Base-by-base conservation (phyloP, 2,329 filamentous ascomycete genomes). In the Pestalotiopsis fici region DNA sequence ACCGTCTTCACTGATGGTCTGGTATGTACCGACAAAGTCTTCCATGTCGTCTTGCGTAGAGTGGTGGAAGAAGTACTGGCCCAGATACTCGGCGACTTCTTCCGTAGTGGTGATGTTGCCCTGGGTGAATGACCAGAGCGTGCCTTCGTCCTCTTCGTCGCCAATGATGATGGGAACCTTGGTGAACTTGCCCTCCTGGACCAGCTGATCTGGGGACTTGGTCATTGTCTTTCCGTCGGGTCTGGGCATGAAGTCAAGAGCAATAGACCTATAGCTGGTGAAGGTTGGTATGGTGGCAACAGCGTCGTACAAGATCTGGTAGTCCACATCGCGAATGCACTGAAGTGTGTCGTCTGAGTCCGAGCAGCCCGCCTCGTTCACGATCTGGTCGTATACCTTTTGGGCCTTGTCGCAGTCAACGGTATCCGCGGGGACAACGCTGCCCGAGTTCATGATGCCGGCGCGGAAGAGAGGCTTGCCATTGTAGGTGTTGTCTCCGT, bases 131-230 rank as follows among this genome's bases (percentile, higher is more conserved):
- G 89, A 83, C 75, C 95, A 93, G 2, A 95, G 77, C 0, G 92
- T 93, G 23, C 92, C 92, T 78, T 95, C 92, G 74, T 95, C 93
- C 81, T 95, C 92, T 77, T 94, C 91, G 74, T 93, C 87, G 55
- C 92, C 92, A 54, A 91, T 85, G 66, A 91, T 90, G 74, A 90
- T 85, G 2, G 89, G 88, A 0, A 91, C 85, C 18, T 83, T 82
- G 13, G 88, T 84, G 69, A 87, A 90, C 69, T 83, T 83, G 15
- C 90, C 88, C 0, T 75, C 73, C 2, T 71, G 65, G 1, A 86
- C 79, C 4, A 93, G 80, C 0, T 84, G 66, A 0, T 94, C 91
- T 0, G 91, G 89, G 4, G 87, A 91, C 1, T 85, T 81, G 0
- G 87, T 84, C 7, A 94, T 83, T 5, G 85, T 83, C 1, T 75